Evolutionary conservation across 352 stramenopile genomes (phyloP), one percentile per base, ranked within the genome.

Genomic region (Pythium sukuiense): DNA sequence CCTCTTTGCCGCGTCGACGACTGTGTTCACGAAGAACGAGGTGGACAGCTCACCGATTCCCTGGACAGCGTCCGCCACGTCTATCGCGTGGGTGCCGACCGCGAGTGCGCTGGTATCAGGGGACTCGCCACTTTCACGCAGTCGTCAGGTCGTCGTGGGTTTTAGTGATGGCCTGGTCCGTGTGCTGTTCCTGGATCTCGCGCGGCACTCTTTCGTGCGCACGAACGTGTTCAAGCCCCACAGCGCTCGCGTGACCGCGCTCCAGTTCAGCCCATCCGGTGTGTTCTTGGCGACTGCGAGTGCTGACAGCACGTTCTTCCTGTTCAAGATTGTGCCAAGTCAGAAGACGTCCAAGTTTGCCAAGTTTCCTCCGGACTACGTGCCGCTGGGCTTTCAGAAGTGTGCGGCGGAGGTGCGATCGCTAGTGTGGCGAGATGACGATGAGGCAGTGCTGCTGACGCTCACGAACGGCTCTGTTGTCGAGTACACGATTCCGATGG

Each of bases 201-300:
- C 69, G 0, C 76, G 78, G 56, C 68, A 76, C 3, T 64, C 66
- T 7, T 90, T 84, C 74, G 73, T 93, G 9, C 77, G 80, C 46
- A 74, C 83, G 14, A 89, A 92, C 53, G 81, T 90, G 1, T 87
- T 97, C 61, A 98, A 98, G 55, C 92, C 94, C 13, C 94, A 98
- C 67, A 87, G 76, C 57, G 77, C 67, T 11, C 73, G 76, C 20
- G 81, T 98, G 11, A 87, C 75, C 3, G 79, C 71, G 16, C 57
- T 97, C 13, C 57, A 72, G 3, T 97, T 93, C 69, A 90, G 83
- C n/a, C 65, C 81, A 3, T 81, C 85, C 18, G 86, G 84, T 18
- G 55, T 61, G n/a, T 79, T 79, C 43, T 77, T 98, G 52, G 90
- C 85, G 8, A 91, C 93, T 2, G 77, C 71, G 18, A 92, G 85